phyloP scores from a whole-genome alignment of 768 basidiomycete genomes.

The Leccinum fibrillosum region DNA sequence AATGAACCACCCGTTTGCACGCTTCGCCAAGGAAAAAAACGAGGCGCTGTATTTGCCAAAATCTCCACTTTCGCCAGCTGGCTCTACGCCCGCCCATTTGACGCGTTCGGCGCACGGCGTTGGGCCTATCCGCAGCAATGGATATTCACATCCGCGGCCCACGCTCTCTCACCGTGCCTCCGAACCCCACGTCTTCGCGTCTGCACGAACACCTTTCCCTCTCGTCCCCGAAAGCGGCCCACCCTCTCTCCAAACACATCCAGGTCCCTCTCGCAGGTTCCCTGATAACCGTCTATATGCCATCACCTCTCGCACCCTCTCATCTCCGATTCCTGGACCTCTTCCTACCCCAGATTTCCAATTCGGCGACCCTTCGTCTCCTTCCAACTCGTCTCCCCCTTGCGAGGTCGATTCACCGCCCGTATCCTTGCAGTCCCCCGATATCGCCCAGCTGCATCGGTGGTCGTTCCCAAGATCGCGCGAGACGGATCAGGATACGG shows the following conservation, averaged over 20 bases:
- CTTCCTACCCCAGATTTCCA: slow-evolving; percentile 61
- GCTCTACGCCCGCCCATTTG: slow-evolving; percentile 33
- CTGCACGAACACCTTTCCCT: slow-evolving; percentile 39
- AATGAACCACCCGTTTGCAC: slow-evolving; percentile 43
- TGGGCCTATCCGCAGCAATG: slow-evolving; percentile 45
- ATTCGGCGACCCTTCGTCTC: slow-evolving; percentile 56
- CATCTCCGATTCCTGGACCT: slow-evolving; percentile 49
- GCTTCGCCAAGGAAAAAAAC: slow-evolving; percentile 33
- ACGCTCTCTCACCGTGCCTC: slow-evolving; percentile 29
- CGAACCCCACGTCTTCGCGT: slow-evolving; percentile 33
- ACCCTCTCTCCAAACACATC: slow-evolving; percentile 7
- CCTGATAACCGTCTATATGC: slow-evolving; percentile 50
- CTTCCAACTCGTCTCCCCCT: slow-evolving; percentile 49
- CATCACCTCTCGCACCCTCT: slow-evolving; percentile 45
- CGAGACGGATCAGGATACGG: slow-evolving; percentile 47
- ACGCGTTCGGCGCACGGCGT: slow-evolving; percentile 32
- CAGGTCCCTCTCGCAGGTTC: slow-evolving; percentile 20
- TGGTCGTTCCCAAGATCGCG: slow-evolving; percentile 43
- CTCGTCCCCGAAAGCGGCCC: slow-evolving; percentile 24
- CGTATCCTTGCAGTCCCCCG: slow-evolving; percentile 40
- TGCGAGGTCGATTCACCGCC: slow-evolving; percentile 38
- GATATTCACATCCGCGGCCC: slow-evolving; percentile 38
- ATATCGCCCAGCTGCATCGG: slow-evolving; percentile 33
- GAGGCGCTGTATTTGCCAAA: slow-evolving; percentile 32
- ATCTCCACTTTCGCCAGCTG: slow-evolving; percentile 32